phyloP scores from a whole-genome alignment of 2,329 filamentous ascomycete genomes.

The Cladosporium halotolerans region DNA sequence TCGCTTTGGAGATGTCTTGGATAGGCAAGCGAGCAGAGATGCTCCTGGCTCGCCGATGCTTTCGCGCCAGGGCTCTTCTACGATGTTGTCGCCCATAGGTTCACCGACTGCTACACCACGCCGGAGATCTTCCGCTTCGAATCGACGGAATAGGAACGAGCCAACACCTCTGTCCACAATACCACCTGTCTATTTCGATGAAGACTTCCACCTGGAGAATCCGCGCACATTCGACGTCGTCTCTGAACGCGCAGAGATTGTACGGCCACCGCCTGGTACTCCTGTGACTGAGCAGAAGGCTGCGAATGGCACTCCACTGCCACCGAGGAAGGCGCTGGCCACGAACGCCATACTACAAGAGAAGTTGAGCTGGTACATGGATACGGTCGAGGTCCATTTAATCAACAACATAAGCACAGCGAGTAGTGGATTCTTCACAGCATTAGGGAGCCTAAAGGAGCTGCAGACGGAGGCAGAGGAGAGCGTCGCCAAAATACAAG shows the following conservation, averaged over 20 bases:
- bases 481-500: constrained; percentile 80
- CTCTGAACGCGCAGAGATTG: constrained; percentile 92
- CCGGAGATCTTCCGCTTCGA: constrained; percentile 45
- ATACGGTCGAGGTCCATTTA: constrained; percentile 94
- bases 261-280: constrained; percentile 57
- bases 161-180: constrained; percentile 87
- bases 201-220: constrained; percentile 91
- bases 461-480: constrained; percentile 87
- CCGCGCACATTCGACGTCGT: constrained; percentile 94
- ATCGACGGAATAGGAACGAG: constrained; percentile 59
- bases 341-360: constrained; percentile 97
- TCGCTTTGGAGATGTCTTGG: constrained; percentile 44
- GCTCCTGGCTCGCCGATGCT: constrained; percentile 28
- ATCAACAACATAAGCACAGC: constrained; percentile 95
- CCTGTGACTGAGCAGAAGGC: constrained; percentile 40
- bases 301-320: constrained; percentile 48
- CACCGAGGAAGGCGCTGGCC: constrained; percentile 73
- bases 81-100: constrained; percentile 40
- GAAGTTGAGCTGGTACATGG: constrained; percentile 99
- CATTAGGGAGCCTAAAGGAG: constrained; percentile 81
- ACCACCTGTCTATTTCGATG: constrained; percentile 87
- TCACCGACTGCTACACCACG: constrained; percentile 31
- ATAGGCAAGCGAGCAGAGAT: constrained; percentile 34
- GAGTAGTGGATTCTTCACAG: constrained; percentile 93
- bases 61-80: constrained; percentile 37